Evolutionary conservation across 129 eudicot genomes (phyloP).

Genomic region (Lonicera japonica): DNA sequence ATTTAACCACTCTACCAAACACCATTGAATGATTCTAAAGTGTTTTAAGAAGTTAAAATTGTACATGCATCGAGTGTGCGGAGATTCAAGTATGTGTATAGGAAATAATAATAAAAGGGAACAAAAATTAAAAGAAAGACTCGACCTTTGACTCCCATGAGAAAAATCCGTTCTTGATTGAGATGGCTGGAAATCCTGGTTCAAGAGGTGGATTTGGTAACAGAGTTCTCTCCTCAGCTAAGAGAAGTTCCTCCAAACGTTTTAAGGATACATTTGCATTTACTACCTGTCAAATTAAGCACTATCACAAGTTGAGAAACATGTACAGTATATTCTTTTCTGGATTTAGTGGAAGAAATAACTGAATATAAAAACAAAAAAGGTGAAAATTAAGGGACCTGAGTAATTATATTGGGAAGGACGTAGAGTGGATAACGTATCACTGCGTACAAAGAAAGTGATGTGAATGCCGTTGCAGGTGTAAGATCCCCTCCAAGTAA

Average conservation of each 20-base stretch:
- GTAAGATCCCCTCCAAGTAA: conserved; percentile 87
- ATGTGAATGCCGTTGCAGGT: conserved; percentile 91
- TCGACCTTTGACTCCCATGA: conserved; percentile 92
- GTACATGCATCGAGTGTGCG: no score
- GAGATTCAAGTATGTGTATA: background rate
- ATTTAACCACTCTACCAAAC: no score
- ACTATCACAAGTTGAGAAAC: background rate
- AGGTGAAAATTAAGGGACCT: conserved; percentile 36
- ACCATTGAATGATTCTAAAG: no score
- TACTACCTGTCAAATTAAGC: conserved; percentile 64
- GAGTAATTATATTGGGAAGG: conserved; percentile 88
- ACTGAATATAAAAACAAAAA: background rate
- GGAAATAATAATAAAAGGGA: background rate
- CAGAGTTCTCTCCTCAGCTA: conserved; percentile 88
- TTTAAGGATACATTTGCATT: conserved; percentile 84
- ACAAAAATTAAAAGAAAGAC: background rate
- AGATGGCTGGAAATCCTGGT: conserved; percentile 72
- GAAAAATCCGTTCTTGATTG: conserved; percentile 76
- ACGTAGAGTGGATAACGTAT: conserved; percentile 73
- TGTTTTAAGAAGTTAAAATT: no score
- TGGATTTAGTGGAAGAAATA: background rate
- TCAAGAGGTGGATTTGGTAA: conserved; percentile 87
- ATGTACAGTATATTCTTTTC: background rate
- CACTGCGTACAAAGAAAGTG: conserved; percentile 83
- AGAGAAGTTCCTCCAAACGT: conserved; percentile 79